Evolutionary conservation across 1,284 basidiomycete genomes (phyloP).

Genomic region (Trametes sp.): DNA sequence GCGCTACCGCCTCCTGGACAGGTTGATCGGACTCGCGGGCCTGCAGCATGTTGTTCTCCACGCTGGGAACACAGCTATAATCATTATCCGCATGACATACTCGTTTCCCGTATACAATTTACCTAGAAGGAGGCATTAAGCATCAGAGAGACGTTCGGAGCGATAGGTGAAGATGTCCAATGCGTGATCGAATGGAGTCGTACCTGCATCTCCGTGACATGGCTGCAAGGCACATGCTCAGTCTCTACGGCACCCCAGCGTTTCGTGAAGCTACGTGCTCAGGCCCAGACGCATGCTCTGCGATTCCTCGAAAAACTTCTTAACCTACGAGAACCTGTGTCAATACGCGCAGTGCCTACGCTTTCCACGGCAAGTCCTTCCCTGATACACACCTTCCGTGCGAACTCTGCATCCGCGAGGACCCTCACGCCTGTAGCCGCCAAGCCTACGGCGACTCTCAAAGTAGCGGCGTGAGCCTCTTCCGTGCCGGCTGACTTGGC

Average conservation of each 20-base stretch:
- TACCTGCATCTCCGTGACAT: background rate
- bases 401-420: conserved; percentile 59
- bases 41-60: background rate
- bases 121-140: background rate
- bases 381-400: conserved; percentile 43
- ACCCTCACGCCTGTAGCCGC: conserved; percentile 65
- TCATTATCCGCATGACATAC: background rate
- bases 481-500: conserved; percentile 58
- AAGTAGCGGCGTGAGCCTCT: conserved; percentile 62
- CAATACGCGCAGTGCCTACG: too few relatives aligned
- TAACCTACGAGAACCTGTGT: conserved; percentile 19
- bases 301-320: conserved; percentile 23
- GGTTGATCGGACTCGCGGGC: background rate
- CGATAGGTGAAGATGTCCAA: background rate
- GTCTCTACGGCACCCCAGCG: too few relatives aligned
- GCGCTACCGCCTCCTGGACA: background rate
- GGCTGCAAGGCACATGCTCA: background rate
- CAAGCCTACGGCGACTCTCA: conserved; percentile 65
- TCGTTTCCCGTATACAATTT: conserved; percentile 2
- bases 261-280: too few relatives aligned
- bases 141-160: background rate
- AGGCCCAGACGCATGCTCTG: background rate
- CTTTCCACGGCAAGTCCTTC: background rate
- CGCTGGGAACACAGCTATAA: background rate
- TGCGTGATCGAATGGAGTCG: background rate